These are phyloP conservation scores for Stentor roeselii DNA, from an alignment of 73 alveolate species.

Conservation along the genomic window DNA sequence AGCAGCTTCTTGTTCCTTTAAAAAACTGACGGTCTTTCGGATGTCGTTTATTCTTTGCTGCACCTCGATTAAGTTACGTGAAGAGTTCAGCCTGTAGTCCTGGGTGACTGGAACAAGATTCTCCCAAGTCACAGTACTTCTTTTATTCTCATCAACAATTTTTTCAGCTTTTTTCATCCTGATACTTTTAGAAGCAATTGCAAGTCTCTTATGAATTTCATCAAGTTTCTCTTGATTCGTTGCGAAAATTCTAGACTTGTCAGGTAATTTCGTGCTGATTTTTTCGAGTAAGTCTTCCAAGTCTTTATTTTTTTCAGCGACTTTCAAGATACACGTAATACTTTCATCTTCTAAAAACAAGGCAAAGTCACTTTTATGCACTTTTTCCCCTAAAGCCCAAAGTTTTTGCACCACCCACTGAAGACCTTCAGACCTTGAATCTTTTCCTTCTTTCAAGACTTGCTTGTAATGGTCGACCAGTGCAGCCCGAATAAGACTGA, in stretches of 20 bases:
- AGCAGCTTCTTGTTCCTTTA: not conserved
- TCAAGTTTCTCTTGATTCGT: too few species aligned
- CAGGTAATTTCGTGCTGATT: not conserved
- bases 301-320: not conserved
- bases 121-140: not conserved
- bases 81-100: not conserved
- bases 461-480: not conserved
- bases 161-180: not conserved
- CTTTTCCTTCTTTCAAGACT: not conserved
- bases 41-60: not conserved
- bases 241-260: not conserved
- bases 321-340: not conserved
- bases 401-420: not conserved
- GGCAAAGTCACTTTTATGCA: not conserved
- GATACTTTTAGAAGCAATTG: not conserved
- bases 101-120: not conserved
- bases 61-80: not conserved
- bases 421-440: not conserved
- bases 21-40: too few species aligned
- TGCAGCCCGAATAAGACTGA: not conserved
- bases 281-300: not conserved
- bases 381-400: not conserved
- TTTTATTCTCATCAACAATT: not conserved
- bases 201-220: not conserved
- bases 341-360: not conserved